Conservation (phyloP, 1,139 yeast species). For the Candida anutae region DNA sequence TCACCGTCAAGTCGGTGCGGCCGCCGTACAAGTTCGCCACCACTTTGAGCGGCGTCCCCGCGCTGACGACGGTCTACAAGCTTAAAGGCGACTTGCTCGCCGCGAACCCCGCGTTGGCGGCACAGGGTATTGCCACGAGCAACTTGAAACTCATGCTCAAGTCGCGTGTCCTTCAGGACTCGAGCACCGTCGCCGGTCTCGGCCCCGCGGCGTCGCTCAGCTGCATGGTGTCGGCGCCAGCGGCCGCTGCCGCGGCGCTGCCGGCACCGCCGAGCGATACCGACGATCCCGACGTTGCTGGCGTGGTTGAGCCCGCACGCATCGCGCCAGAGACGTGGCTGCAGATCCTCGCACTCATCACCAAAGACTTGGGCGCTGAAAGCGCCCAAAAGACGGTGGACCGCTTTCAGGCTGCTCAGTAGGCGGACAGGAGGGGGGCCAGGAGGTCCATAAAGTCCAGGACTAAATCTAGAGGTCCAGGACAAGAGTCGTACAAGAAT, state of each 20-base stretch:
- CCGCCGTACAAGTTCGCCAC: slow-evolving; percentile 36
- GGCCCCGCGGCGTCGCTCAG: slow-evolving; percentile 21
- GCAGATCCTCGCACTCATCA: slow-evolving; percentile 1
- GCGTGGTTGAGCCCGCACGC: neutral
- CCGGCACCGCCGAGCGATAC: slow-evolving; percentile 1
- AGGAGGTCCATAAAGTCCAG: no score
- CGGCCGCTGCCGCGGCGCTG: slow-evolving; percentile 2
- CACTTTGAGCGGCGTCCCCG: slow-evolving; percentile 16
- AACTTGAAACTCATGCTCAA: slow-evolving; percentile 34
- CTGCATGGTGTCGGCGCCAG: slow-evolving; percentile 30
- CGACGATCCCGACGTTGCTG: neutral
- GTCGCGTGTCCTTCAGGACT: slow-evolving; percentile 38
- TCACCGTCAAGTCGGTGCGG: slow-evolving; percentile 34
- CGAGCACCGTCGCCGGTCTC: slow-evolving; percentile 15
- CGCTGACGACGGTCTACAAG: slow-evolving; percentile 23
- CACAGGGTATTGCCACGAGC: slow-evolving; percentile 18
- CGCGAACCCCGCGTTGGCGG: slow-evolving; percentile 15
- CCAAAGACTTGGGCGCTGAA: neutral
- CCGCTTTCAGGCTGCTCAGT: no score
- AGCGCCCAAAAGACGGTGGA: no score
- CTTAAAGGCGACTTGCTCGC: slow-evolving; percentile 26
- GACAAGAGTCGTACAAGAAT: no score
- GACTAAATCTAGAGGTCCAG: no score
- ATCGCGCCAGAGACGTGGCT: slow-evolving; percentile 1
- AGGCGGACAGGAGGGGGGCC: no score